Evolutionary conservation across 148 eudicot species (phyloP).

Genomic region (Persicaria maculosa): DNA sequence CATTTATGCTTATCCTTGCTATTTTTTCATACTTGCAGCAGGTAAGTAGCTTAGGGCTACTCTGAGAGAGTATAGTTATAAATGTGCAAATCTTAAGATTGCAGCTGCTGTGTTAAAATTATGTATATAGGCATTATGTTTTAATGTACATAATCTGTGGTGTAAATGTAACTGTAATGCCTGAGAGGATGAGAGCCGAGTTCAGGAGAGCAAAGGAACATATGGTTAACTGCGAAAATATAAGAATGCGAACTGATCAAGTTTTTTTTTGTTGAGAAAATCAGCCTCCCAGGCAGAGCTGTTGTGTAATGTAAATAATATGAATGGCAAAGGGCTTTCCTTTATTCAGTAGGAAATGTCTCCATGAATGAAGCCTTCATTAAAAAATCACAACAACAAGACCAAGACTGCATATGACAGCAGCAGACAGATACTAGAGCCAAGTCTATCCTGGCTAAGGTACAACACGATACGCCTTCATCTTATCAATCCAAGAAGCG

Average conservation of each 20-base stretch:
- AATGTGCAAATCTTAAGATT: background rate
- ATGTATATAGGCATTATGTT: background rate
- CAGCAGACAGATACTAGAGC: background rate
- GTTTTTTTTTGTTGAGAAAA: background rate
- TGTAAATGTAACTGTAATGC: background rate
- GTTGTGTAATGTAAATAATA: background rate
- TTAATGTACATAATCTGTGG: too few species aligned
- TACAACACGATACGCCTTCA: conserved; percentile 29
- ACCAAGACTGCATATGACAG: too few species aligned
- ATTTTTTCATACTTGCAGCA: background rate
- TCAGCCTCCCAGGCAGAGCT: too few species aligned
- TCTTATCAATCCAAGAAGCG: conserved; percentile 40
- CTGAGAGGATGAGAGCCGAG: background rate
- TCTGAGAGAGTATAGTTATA: background rate
- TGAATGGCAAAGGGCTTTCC: conserved; percentile 9
- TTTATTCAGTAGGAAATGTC: background rate
- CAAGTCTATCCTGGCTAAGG: conserved; percentile 14
- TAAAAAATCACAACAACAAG: background rate
- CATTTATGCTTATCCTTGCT: background rate
- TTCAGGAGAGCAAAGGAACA: background rate
- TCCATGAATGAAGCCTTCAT: background rate
- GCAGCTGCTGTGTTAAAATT: background rate
- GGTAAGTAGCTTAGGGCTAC: background rate
- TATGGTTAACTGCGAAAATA: background rate
- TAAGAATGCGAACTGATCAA: background rate